Percentiles rank a stretch among this genome's conserved stretches.
These are phyloP conservation scores for Lipomyces sp. DNA, from an alignment of 805 yeast genomes.

Conservation along the genomic window DNA sequence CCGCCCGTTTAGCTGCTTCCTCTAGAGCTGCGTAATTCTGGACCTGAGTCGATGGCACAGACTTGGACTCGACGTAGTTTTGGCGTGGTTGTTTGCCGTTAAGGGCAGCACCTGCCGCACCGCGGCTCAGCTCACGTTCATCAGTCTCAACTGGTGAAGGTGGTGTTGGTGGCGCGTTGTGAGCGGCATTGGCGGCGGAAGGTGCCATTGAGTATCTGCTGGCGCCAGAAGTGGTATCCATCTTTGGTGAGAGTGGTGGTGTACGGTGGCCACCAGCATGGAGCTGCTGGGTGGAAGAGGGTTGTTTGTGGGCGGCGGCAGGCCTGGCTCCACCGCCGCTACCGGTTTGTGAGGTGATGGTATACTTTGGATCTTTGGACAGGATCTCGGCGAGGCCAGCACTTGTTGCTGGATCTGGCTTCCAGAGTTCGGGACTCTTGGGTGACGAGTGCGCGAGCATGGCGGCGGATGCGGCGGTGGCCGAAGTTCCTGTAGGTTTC, in stretches of 20 bases:
- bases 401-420: constrained; percentile 54
- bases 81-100: neutral
- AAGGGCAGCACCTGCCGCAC: constrained; percentile 11
- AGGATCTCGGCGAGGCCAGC: constrained; percentile 64
- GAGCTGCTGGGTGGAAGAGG: neutral
- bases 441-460: constrained; percentile 43
- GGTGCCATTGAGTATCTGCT: constrained; percentile 19
- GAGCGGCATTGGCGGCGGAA: constrained; percentile 10
- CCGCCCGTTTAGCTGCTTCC: constrained; percentile 26
- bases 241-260: constrained; percentile 20
- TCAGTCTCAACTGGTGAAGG: constrained; percentile 16
- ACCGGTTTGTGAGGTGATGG: constrained; percentile 40
- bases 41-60: neutral
- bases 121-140: neutral
- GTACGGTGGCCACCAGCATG: neutral
- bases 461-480: constrained; percentile 48
- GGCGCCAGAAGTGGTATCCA: constrained; percentile 24
- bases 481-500: constrained; percentile 24
- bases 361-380: constrained; percentile 51
- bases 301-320: neutral
- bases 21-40: constrained; percentile 16
- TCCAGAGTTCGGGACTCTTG: constrained; percentile 45
- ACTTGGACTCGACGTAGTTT: constrained; percentile 1
- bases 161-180: constrained; percentile 11
- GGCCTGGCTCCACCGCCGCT: neutral